Conservation (phyloP, 768 basidiomycete species). For the Xerocomellus dryophilus region DNA sequence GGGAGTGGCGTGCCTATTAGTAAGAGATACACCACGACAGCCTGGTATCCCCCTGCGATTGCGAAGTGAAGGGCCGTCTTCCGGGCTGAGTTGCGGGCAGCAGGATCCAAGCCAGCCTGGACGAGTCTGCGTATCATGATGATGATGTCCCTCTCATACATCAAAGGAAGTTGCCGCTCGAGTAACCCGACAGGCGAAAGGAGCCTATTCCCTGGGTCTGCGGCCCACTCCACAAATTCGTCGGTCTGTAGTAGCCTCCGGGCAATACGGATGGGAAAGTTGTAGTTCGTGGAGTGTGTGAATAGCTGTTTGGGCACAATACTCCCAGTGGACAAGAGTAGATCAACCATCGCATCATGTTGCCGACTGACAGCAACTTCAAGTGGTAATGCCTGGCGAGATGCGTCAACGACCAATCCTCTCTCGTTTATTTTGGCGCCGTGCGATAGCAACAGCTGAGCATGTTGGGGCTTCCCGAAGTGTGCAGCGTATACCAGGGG, state of each 20-base stretch:
- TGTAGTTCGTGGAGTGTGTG: neutral
- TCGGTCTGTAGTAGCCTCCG: conserved; percentile 6
- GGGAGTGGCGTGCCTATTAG: neutral
- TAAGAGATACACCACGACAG: neutral
- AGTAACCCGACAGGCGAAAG: conserved; percentile 1
- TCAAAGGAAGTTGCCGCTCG: neutral
- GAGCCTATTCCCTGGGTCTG: neutral
- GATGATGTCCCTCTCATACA: conserved; percentile 5
- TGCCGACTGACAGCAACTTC: conserved; percentile 6
- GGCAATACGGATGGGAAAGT: conserved; percentile 3
- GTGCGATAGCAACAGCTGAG: neutral
- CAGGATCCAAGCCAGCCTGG: conserved; percentile 1
- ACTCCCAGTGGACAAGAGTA: conserved; percentile 1
- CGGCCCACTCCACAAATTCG: conserved; percentile 9
- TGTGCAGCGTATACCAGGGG: conserved; percentile 12
- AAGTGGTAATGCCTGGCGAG: neutral
- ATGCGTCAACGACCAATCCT: conserved; percentile 3
- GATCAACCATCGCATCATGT: neutral
- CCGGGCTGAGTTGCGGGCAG: neutral
- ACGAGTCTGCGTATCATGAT: conserved; percentile 6
- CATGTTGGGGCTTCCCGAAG: conserved; percentile 5
- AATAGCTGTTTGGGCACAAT: conserved; percentile 3
- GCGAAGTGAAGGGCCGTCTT: conserved; percentile 3
- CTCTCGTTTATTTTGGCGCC: conserved; percentile 4
- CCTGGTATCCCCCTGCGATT: conserved; percentile 1